Conservation (phyloP, 83 land plant species). For the Thuja plicata region DNA sequence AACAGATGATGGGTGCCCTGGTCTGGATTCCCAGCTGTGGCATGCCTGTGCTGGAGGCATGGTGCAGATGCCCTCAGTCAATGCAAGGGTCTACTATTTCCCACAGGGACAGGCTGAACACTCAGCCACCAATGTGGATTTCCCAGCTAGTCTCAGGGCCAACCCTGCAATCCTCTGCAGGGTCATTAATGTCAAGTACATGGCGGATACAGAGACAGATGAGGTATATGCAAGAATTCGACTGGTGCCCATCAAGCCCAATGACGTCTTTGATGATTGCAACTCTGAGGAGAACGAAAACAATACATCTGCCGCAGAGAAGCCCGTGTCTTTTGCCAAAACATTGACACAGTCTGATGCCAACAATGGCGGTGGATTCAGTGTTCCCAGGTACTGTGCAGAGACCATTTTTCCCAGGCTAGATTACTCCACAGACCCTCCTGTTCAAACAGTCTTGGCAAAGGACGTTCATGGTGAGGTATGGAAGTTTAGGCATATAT, state of each 20-base stretch:
- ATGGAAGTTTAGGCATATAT: slow-evolving; percentile 98
- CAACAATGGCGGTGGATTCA: slow-evolving; percentile 98
- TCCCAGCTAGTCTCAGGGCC: slow-evolving; percentile 39
- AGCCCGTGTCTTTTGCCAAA: slow-evolving; percentile 92
- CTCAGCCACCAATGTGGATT: slow-evolving; percentile 62
- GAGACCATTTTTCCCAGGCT: slow-evolving; percentile 95
- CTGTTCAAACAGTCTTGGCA: slow-evolving; percentile 91
- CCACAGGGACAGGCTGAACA: slow-evolving; percentile 99
- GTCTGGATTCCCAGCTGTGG: slow-evolving; percentile 92
- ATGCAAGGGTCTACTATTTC: slow-evolving; percentile 85
- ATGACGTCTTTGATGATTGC: slow-evolving; percentile 23
- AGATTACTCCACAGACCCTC: slow-evolving; percentile 92
- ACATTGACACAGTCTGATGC: slow-evolving; percentile 98
- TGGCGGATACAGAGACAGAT: slow-evolving; percentile 92
- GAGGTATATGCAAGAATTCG: slow-evolving; percentile 84
- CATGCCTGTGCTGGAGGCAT: slow-evolving; percentile 99
- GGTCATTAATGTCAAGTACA: slow-evolving; percentile 62
- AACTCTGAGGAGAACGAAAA: slow-evolving; percentile 15
- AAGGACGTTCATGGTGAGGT: slow-evolving; percentile 95
- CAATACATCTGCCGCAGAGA: slow-evolving; percentile 46
- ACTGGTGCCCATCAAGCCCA: slow-evolving; percentile 51
- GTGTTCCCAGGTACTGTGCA: slow-evolving; percentile 97
- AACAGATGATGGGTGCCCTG: slow-evolving; percentile 16
- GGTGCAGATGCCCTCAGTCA: slow-evolving; percentile 87
- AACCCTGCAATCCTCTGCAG: slow-evolving; percentile 64